phyloP scores from a whole-genome alignment of 306 rosid genomes.

The Cicer yamashitae region DNA sequence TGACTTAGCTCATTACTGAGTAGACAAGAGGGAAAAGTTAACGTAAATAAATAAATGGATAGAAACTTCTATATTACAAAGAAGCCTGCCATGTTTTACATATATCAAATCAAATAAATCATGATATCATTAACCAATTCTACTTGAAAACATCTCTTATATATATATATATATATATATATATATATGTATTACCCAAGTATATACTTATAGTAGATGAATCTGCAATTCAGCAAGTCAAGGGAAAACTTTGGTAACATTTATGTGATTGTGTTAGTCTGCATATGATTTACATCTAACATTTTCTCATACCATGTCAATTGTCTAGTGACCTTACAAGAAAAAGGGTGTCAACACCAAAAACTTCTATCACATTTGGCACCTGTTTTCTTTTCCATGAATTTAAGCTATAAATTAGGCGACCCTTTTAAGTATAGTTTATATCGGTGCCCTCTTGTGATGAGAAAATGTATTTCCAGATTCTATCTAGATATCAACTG shows the following conservation, averaged over 20 bases:
- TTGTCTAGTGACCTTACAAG: slow-evolving; percentile 34
- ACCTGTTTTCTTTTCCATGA: slow-evolving; percentile 36
- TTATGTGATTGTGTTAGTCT: slow-evolving; percentile 44
- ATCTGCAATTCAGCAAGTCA: slow-evolving; percentile 35
- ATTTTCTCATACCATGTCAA: slow-evolving; percentile 30
- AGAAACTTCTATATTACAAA: not conserved
- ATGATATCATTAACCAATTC: slow-evolving; percentile 13
- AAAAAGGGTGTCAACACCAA: slow-evolving; percentile 40
- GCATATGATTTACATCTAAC: slow-evolving; percentile 45
- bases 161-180: no score
- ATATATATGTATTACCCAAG: no score
- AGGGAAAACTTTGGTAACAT: slow-evolving; percentile 30
- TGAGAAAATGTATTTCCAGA: slow-evolving; percentile 43
- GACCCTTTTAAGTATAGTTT: slow-evolving; percentile 24
- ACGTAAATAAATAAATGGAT: not conserved
- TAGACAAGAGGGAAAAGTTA: not conserved
- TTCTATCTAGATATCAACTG: slow-evolving; percentile 70
- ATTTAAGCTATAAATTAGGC: slow-evolving; percentile 16
- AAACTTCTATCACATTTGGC: slow-evolving; percentile 35
- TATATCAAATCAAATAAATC: slow-evolving; percentile 31
- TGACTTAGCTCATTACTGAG: slow-evolving; percentile 13
- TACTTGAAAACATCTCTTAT: slow-evolving; percentile 19
- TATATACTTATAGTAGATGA: slow-evolving; percentile 27
- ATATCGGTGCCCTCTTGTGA: slow-evolving; percentile 22
- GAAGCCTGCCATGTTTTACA: slow-evolving; percentile 10